These are phyloP conservation scores for Leishmania major DNA, from an alignment of 208 protist species.

Conservation along the genomic window DNA sequence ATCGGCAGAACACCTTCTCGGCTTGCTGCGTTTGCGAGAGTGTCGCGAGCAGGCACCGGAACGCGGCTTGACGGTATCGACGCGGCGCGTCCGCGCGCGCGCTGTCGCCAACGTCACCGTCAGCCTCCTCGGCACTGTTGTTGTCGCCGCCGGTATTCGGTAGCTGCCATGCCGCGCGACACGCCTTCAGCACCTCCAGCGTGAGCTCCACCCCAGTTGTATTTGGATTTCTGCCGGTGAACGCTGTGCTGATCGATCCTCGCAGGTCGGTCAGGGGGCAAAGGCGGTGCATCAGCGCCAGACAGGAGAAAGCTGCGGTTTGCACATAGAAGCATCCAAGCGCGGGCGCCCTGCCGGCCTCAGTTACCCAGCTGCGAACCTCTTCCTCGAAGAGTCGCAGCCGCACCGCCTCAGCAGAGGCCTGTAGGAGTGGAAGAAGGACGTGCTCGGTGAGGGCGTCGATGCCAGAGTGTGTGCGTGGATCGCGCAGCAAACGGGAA, in stretches of 20 bases:
- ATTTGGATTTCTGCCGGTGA: constrained; percentile 17
- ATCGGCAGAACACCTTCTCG: constrained; percentile 4
- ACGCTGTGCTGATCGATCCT: constrained; percentile 56
- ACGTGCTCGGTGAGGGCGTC: constrained; percentile 46
- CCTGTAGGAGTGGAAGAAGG: constrained; percentile 34
- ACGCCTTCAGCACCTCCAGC: constrained; percentile 68
- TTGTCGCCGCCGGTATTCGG: neutral
- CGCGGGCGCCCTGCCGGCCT: constrained; percentile 12
- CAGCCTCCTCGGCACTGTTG: neutral
- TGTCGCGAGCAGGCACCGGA: constrained; percentile 4
- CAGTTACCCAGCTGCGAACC: constrained; percentile 35
- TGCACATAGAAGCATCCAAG: constrained; percentile 11
- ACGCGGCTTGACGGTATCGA: constrained; percentile 15
- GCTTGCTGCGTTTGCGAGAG: constrained; percentile 12
- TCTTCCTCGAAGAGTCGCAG: constrained; percentile 40
- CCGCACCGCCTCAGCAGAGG: constrained; percentile 19
- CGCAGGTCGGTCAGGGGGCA: constrained; percentile 34
- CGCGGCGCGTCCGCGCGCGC: constrained; percentile 23
- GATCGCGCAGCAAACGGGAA: neutral
- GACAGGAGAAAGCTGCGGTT: constrained; percentile 68
- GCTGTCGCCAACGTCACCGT: neutral
- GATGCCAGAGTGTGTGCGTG: constrained; percentile 20
- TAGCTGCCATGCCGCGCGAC: constrained; percentile 28
- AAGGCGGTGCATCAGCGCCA: constrained; percentile 72
- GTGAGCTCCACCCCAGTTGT: constrained; percentile 85